A percentile compares a stretch with the other conserved stretches of the same genome.
phyloP scores from a whole-genome alignment of 495 filamentous ascomycete genomes.

The Penicillium longicatenatum region DNA sequence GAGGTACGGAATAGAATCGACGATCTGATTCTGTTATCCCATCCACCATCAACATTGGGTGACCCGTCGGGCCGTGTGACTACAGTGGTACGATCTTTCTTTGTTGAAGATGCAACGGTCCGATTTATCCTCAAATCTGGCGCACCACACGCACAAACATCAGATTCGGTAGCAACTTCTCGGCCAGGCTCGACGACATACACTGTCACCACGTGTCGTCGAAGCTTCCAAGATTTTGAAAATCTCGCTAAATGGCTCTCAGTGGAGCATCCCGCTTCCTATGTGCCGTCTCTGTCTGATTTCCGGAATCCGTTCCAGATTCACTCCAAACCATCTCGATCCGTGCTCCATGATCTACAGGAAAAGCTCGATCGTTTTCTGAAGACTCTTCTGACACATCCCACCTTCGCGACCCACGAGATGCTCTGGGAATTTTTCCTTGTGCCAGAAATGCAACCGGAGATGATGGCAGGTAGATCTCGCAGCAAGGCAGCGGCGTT shows the following conservation, averaged over 20 bases:
- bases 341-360: slow-evolving; percentile 85
- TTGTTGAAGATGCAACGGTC: slow-evolving; percentile 94
- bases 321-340: slow-evolving; percentile 84
- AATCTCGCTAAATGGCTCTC: slow-evolving; percentile 85
- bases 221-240: slow-evolving; percentile 90
- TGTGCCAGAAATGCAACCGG: slow-evolving; percentile 87
- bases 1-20: slow-evolving; percentile 96
- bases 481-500: slow-evolving; percentile 81
- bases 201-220: slow-evolving; percentile 89
- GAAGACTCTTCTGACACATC: slow-evolving; percentile 80
- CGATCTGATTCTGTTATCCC: slow-evolving; percentile 83
- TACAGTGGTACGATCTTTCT: slow-evolving; percentile 93
- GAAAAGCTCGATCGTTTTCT: slow-evolving; percentile 84
- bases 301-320: slow-evolving; percentile 89
- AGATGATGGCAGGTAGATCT: slow-evolving; percentile 87
- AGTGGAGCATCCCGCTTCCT: slow-evolving; percentile 92
- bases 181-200: slow-evolving; percentile 59
- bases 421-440: slow-evolving; percentile 99
- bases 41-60: slow-evolving; percentile 43
- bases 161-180: slow-evolving; percentile 40
- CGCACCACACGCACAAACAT: slow-evolving; percentile 45
- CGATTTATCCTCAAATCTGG: slow-evolving; percentile 93
- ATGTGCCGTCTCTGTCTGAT: slow-evolving; percentile 79
- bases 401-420: slow-evolving; percentile 95
- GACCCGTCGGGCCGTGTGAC: slow-evolving; percentile 80